Evolutionary conservation across 2,329 filamentous ascomycete species (phyloP).

Genomic region (Emmonsia crescens): DNA sequence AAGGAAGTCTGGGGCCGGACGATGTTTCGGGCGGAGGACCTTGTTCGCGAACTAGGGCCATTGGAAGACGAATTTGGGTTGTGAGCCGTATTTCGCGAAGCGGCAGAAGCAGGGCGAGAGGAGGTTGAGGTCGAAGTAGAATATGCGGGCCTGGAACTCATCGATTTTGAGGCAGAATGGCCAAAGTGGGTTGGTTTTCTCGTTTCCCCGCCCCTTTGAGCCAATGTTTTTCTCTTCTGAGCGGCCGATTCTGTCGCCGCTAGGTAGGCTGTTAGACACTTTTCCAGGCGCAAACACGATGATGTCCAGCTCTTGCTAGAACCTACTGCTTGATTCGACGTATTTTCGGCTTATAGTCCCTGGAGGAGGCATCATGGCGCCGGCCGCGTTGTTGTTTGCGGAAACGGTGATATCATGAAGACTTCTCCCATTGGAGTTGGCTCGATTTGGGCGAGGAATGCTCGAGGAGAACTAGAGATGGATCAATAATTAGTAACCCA

Average conservation of each 20-base stretch:
- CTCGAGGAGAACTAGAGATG: constrained; percentile 4
- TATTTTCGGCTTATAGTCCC: constrained; percentile 38
- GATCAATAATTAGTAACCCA: background rate
- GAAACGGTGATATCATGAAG: constrained; percentile 43
- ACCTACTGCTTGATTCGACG: constrained; percentile 41
- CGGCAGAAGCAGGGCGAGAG: constrained; percentile 31
- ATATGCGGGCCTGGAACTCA: constrained; percentile 18
- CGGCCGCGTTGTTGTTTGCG: constrained; percentile 47
- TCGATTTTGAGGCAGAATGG: constrained; percentile 33
- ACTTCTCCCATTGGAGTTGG: constrained; percentile 18
- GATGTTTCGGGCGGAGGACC: constrained; percentile 24
- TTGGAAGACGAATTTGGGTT: constrained; percentile 48
- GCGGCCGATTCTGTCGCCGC: constrained; percentile 44
- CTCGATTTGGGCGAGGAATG: constrained; percentile 8
- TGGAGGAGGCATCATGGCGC: constrained; percentile 34
- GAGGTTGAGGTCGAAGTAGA: constrained; percentile 29
- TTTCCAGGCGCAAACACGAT: constrained; percentile 5
- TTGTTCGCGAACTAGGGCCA: constrained; percentile 42
- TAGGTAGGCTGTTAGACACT: background rate
- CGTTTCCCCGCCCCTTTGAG: constrained; percentile 45
- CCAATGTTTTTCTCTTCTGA: constrained; percentile 50
- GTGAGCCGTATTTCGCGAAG: constrained; percentile 34
- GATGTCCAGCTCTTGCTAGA: background rate
- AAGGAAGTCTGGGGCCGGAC: constrained; percentile 45
- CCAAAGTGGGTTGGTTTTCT: constrained; percentile 32